Evolutionary conservation across 2,329 filamentous ascomycete genomes (phyloP).

Genomic region (Monilinia fructicola): DNA sequence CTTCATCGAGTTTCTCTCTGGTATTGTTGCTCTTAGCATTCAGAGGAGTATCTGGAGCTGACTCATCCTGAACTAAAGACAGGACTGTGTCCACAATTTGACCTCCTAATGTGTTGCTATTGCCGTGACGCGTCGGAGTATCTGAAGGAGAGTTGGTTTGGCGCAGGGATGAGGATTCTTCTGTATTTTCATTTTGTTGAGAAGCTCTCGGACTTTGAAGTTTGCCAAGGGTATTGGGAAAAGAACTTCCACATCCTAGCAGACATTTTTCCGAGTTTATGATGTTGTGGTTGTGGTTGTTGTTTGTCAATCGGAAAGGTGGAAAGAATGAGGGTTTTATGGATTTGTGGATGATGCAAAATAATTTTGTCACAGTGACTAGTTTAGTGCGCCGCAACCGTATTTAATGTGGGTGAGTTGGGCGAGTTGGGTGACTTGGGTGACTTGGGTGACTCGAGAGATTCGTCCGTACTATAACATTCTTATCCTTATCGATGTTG

Average conservation of each 20-base stretch:
- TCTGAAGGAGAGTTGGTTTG: background rate
- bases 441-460: background rate
- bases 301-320: background rate
- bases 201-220: slow-evolving; percentile 6
- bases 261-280: background rate
- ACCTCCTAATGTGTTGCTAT: background rate
- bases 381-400: slow-evolving; percentile 12
- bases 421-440: no score
- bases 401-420: background rate
- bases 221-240: background rate
- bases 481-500: background rate
- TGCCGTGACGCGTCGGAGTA: slow-evolving; percentile 19
- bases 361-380: slow-evolving; percentile 21
- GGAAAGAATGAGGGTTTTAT: background rate
- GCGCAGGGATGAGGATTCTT: slow-evolving; percentile 10
- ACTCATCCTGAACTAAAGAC: background rate
- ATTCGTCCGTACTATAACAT: background rate
- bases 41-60: background rate
- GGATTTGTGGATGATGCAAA: slow-evolving; percentile 9
- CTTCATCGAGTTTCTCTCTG: slow-evolving; percentile 2
- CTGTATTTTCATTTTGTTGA: background rate
- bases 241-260: slow-evolving; percentile 8
- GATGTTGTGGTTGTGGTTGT: no score
- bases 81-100: background rate
- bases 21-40: background rate